Evolutionary conservation across 495 filamentous ascomycete genomes (phyloP).

Genomic region (Pseudevernia furfuracea): DNA sequence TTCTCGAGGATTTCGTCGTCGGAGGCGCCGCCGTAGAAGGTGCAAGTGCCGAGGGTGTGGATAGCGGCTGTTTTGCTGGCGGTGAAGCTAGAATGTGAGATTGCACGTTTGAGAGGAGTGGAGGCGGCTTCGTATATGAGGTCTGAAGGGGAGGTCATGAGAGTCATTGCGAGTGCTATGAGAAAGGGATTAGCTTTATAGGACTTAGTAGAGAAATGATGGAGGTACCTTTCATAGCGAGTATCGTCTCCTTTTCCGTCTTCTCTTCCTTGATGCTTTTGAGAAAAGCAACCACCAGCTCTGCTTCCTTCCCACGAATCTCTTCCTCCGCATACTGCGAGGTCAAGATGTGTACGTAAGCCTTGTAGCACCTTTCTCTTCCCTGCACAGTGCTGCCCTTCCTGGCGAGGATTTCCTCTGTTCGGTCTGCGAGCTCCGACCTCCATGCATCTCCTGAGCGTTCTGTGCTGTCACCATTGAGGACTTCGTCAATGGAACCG

Average conservation of each 20-base stretch:
- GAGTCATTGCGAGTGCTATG: conserved; percentile 65
- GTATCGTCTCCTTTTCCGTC: conserved; percentile 63
- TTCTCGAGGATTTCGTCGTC: conserved; percentile 62
- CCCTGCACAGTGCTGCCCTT: conserved; percentile 78
- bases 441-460: conserved; percentile 53
- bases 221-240: conserved; percentile 52
- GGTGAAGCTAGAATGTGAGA: conserved; percentile 60
- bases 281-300: conserved; percentile 64
- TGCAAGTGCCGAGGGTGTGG: conserved; percentile 61
- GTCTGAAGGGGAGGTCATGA: conserved; percentile 65
- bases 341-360: conserved; percentile 65
- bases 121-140: conserved; percentile 59
- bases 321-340: conserved; percentile 64
- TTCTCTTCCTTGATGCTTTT: conserved; percentile 64
- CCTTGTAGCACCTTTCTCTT: conserved; percentile 62
- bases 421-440: conserved; percentile 58
- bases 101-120: conserved; percentile 56
- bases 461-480: conserved; percentile 44
- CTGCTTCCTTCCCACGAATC: conserved; percentile 50
- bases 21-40: conserved; percentile 73
- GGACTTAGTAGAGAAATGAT: not conserved
- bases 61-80: conserved; percentile 66
- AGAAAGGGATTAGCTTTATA: not conserved
- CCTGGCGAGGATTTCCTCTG: conserved; percentile 75
- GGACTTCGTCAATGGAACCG: conserved; percentile 52